Base-by-base conservation (phyloP, 2,329 filamentous ascomycete species). In the Myriosclerotinia duriaeana region DNA sequence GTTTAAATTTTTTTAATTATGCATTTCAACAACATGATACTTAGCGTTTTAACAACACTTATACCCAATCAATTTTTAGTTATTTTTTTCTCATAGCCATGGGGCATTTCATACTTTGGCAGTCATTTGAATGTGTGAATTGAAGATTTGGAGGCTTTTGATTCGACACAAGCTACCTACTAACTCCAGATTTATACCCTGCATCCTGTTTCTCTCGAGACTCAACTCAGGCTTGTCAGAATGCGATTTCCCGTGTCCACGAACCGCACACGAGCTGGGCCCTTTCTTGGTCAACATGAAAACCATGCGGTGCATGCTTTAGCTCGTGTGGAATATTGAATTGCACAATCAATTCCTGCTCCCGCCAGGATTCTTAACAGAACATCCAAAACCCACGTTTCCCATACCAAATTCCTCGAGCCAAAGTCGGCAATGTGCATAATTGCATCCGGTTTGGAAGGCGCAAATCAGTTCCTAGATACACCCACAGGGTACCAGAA, bases 61-160 rank as follows among this genome's bases (percentile, higher is more conserved):
- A 61, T 60, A 60, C 58, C 58, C 58, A 50, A 15, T 50, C 34
- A 50, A 61, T 50, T 50, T 30, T 12, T 50, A 26, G 30, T 48
- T 36, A 48, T 17, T 22, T 36, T 36, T 60, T 22, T 50, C 12
- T 26, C 38, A 36, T 1, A 60, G 42, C 42, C 14, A 22, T 22
- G 7, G 30, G 7, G 42, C 42, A 48, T 36, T 3, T n/a, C 12
- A 30, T 34, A 14, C 26, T 9, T 59, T 36, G 42, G 5, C 30
- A n/a, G 26, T 48, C 6, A 36, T 48, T 44, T 7, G 22, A 14
- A 12, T 34, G 11, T 48, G 26, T 59, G 42, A 48, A 22, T 20
- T 36, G 26, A n/a, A 15, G 40, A 4, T 36, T 8, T 2, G 20
- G 26, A 48, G 20, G 42, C 42, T 36, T 15, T 15, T 44, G 14